These are phyloP conservation scores for Cucumis hystrix DNA, from an alignment of 306 rosid genomes.

Conservation along the genomic window DNA sequence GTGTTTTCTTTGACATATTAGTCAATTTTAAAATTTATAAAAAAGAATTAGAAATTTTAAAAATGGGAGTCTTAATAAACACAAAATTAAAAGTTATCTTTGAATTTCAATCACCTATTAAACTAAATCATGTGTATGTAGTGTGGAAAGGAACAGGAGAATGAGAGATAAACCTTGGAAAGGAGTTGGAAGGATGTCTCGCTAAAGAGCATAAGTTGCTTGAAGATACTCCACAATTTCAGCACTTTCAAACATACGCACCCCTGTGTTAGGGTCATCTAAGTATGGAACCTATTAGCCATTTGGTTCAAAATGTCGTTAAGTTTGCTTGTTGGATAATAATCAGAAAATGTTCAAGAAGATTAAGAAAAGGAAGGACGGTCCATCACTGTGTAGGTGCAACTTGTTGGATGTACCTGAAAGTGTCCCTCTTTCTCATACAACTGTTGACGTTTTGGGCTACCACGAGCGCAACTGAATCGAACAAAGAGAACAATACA, in stretches of 20 bases:
- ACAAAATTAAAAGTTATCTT: not conserved
- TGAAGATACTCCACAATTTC: conserved; percentile 71
- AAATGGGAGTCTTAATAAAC: not conserved
- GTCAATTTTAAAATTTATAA: not conserved
- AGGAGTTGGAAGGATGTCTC: conserved; percentile 6
- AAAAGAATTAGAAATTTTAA: too few species aligned
- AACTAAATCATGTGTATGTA: not conserved
- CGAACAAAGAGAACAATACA: conserved; percentile 6
- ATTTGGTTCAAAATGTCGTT: not conserved
- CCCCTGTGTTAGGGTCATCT: conserved; percentile 94
- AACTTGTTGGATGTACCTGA: conserved; percentile 43
- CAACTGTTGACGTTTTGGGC: conserved; percentile 65
- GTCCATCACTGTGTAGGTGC: not conserved
- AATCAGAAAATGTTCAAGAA: not conserved
- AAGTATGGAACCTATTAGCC: conserved; percentile 67
- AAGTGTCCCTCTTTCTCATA: conserved; percentile 50
- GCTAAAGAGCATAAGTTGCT: conserved; percentile 66
- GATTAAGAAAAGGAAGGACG: not conserved
- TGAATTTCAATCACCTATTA: too few species aligned
- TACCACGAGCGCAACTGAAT: conserved; percentile 89
- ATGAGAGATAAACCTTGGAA: conserved; percentile 5
- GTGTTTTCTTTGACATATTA: too few species aligned
- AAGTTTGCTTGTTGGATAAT: not conserved
- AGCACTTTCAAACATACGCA: conserved; percentile 92
- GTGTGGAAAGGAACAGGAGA: not conserved